Base-by-base conservation (phyloP, 163 green algal species). In the Coccomyxa subellipsoidea region DNA sequence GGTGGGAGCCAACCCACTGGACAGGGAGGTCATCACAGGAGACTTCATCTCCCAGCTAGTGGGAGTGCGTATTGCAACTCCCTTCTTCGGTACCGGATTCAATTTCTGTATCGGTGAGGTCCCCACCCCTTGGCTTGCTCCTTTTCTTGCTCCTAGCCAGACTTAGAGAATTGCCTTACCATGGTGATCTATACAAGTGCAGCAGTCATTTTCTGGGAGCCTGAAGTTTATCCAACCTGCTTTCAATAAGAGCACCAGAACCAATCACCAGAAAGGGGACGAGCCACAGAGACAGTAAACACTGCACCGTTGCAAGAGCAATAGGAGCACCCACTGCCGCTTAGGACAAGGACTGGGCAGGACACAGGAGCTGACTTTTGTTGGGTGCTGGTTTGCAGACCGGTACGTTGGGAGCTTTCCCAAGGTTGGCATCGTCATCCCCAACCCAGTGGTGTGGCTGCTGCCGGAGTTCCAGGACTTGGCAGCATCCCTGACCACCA, bases 341-440 rank as follows among this genome's bases (percentile, higher is more conserved):
- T n/a, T n/a, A n/a, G n/a, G n/a, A n/a, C n/a, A n/a, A n/a, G n/a
- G n/a, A n/a, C n/a, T n/a, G n/a, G n/a, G n/a, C n/a, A n/a, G n/a
- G n/a, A n/a, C n/a, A n/a, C n/a, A n/a, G n/a, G n/a, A n/a, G n/a
- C n/a, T n/a, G n/a, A n/a, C n/a, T n/a, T n/a, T n/a, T n/a, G n/a
- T n/a, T n/a, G n/a, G n/a, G n/a, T 5, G 47, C 4, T 12, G 5
- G 66, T 23, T 8, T n/a, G 38, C 76, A 80, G 79, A 82, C 66
- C 35, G 66, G 18, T 82, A 78, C 37, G 76, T 82, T 59, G 54
- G 59, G 31, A 71, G 36, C 36, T 82, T 77, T 15, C 79, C 79
- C 66, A 82, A 82, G 37, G 59, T 82, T 9, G 79, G 79, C 59
- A 54, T 82, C 12, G 79, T 82, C 31, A 77, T 82, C 25, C 79